A percentile compares a stretch with the other conserved stretches of the same genome.
These are phyloP conservation scores for Trichoderma sp. DNA, from an alignment of 2,329 filamentous ascomycete genomes.

Conservation along the genomic window DNA sequence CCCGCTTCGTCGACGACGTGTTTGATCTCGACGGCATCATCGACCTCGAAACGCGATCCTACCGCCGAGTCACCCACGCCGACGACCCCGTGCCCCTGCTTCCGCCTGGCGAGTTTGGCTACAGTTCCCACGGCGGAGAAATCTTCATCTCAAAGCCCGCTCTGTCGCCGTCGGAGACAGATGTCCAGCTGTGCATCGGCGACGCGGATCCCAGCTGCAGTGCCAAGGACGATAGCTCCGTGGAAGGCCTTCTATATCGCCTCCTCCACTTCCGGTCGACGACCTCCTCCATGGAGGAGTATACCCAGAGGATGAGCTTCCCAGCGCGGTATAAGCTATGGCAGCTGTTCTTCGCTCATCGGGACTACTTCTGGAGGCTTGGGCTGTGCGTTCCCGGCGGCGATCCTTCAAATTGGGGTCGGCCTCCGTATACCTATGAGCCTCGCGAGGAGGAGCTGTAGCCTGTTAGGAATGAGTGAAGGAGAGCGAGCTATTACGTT, in stretches of 20 bases:
- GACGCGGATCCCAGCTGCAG: constrained; percentile 73
- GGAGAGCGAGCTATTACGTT: background rate
- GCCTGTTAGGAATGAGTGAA: background rate
- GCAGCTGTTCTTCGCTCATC: constrained; percentile 89
- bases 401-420: constrained; percentile 68
- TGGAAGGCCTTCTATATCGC: constrained; percentile 36
- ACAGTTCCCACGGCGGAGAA: constrained; percentile 80
- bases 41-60: constrained; percentile 47
- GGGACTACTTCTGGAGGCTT: constrained; percentile 95
- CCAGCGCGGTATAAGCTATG: constrained; percentile 72
- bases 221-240: constrained; percentile 55
- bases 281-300: constrained; percentile 34
- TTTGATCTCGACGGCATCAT: constrained; percentile 49
- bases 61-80: constrained; percentile 80
- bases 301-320: constrained; percentile 50
- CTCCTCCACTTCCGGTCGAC: constrained; percentile 34
- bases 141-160: constrained; percentile 76
- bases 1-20: constrained; percentile 56
- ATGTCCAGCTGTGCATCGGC: constrained; percentile 73
- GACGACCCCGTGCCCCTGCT: constrained; percentile 88
- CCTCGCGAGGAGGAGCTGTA: constrained; percentile 7
- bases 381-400: constrained; percentile 86
- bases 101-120: constrained; percentile 86
- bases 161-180: constrained; percentile 67
- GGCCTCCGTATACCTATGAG: constrained; percentile 46